phyloP scores from a whole-genome alignment of 768 basidiomycete genomes.

The Mycena alexandri region DNA sequence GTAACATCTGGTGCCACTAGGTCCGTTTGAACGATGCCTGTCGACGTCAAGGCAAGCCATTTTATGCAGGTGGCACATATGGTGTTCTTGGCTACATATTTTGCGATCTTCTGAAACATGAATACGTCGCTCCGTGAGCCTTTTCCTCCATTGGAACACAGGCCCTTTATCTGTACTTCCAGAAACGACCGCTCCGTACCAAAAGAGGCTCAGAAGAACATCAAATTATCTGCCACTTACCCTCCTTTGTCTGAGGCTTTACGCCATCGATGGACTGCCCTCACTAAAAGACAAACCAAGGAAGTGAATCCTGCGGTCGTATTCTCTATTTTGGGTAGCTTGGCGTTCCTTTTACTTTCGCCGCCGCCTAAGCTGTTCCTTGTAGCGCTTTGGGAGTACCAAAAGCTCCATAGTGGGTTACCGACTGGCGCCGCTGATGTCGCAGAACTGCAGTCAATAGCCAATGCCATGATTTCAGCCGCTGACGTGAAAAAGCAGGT shows the following conservation, averaged over 20 bases:
- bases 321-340: constrained; percentile 79
- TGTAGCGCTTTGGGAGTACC: constrained; percentile 88
- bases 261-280: constrained; percentile 73
- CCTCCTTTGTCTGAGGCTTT: constrained; percentile 73
- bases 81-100: constrained; percentile 95
- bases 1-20: constrained; percentile 56
- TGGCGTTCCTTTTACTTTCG: constrained; percentile 13
- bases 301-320: constrained; percentile 83
- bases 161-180: constrained; percentile 27
- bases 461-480: constrained; percentile 68
- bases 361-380: constrained; percentile 6
- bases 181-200: constrained; percentile 73
- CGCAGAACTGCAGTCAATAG: constrained; percentile 72
- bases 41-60: constrained; percentile 77
- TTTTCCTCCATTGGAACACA: constrained; percentile 15
- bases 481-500: constrained; percentile 81
- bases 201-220: constrained; percentile 69
- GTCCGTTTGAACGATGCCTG: constrained; percentile 85
- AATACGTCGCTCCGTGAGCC: constrained; percentile 87
- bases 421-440: constrained; percentile 64
- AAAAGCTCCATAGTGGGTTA: constrained; percentile 69
- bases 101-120: constrained; percentile 90
- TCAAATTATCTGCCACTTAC: constrained; percentile 75
- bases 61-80: constrained; percentile 94
- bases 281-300: constrained; percentile 84